Percentiles rank a stretch among this genome's conserved stretches.
These are phyloP conservation scores for Termitomyces sp. DNA, from an alignment of 768 basidiomycete species.

Conservation along the genomic window DNA sequence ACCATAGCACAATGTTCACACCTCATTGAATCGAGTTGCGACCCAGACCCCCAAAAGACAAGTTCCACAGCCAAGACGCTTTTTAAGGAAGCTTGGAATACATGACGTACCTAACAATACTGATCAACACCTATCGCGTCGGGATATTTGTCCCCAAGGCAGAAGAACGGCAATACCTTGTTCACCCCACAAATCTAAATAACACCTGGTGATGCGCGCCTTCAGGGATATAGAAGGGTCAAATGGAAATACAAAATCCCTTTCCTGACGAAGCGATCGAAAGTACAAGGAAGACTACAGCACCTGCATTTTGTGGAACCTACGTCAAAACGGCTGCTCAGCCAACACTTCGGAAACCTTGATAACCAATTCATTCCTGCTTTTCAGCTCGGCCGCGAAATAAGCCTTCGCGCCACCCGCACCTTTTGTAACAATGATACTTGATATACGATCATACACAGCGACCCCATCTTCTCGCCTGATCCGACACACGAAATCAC, in stretches of 20 bases:
- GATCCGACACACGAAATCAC: constrained; percentile 44
- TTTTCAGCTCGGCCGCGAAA: constrained; percentile 46
- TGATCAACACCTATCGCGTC: constrained; percentile 25
- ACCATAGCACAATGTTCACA: too few species aligned
- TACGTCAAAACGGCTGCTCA: constrained; percentile 45
- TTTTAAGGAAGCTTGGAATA: too few species aligned
- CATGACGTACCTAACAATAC: too few species aligned
- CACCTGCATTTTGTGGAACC: not conserved
- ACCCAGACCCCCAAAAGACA: too few species aligned
- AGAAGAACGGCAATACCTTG: too few species aligned
- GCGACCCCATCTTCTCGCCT: constrained; percentile 21
- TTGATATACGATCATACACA: constrained; percentile 35
- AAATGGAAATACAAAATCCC: not conserved
- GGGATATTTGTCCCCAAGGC: not conserved
- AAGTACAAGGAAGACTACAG: not conserved
- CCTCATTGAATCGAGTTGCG: too few species aligned
- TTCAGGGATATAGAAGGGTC: too few species aligned
- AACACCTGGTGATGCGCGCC: too few species aligned
- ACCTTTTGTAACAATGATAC: constrained; percentile 30
- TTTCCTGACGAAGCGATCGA: not conserved
- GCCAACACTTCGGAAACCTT: constrained; percentile 48
- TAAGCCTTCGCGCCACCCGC: constrained; percentile 38
- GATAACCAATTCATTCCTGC: constrained; percentile 39
- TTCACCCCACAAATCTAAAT: too few species aligned
- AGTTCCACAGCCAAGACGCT: too few species aligned